Conservation (phyloP, 805 yeast species). For the Isabelozyma rhagii region DNA sequence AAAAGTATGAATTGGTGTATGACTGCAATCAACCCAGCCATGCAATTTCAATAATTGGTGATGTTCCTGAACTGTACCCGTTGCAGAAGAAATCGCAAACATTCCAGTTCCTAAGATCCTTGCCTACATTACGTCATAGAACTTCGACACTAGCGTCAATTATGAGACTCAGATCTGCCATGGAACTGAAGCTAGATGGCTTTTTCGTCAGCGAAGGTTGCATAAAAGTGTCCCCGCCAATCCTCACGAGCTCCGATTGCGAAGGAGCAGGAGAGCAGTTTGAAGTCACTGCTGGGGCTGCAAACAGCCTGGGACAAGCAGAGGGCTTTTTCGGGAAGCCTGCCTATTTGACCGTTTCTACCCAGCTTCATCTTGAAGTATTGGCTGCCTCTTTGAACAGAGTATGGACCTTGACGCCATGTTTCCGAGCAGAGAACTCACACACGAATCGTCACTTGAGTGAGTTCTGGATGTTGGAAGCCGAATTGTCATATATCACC, state of each 20-base stretch:
- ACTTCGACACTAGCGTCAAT: conserved; percentile 63
- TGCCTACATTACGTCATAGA: conserved; percentile 79
- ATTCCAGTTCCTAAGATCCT: conserved; percentile 59
- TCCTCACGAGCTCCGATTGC: conserved; percentile 86
- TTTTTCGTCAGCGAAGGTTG: conserved; percentile 58
- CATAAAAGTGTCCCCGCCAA: conserved; percentile 78
- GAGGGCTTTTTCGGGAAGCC: conserved; percentile 60
- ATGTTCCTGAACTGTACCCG: conserved; percentile 65
- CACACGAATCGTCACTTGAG: conserved; percentile 88
- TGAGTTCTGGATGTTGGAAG: conserved; percentile 98
- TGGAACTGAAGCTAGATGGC: conserved; percentile 50
- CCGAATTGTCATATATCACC: conserved; percentile 71
- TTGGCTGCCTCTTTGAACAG: conserved; percentile 68
- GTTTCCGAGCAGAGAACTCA: conserved; percentile 90
- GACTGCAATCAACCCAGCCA: conserved; percentile 23
- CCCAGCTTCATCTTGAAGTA: conserved; percentile 88
- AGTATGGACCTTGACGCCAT: conserved; percentile 88
- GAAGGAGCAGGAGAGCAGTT: conserved; percentile 98
- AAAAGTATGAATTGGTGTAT: conserved; percentile 28
- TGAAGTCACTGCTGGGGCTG: conserved; percentile 39
- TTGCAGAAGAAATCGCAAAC: conserved; percentile 78
- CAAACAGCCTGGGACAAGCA: conserved; percentile 11
- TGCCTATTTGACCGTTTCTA: conserved; percentile 81
- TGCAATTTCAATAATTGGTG: conserved; percentile 52
- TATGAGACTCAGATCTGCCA: conserved; percentile 67